Evolutionary conservation across 495 filamentous ascomycete genomes (phyloP), one percentile per base, ranked within the genome.

Genomic region (Hypoxylon lienhwacheense): DNA sequence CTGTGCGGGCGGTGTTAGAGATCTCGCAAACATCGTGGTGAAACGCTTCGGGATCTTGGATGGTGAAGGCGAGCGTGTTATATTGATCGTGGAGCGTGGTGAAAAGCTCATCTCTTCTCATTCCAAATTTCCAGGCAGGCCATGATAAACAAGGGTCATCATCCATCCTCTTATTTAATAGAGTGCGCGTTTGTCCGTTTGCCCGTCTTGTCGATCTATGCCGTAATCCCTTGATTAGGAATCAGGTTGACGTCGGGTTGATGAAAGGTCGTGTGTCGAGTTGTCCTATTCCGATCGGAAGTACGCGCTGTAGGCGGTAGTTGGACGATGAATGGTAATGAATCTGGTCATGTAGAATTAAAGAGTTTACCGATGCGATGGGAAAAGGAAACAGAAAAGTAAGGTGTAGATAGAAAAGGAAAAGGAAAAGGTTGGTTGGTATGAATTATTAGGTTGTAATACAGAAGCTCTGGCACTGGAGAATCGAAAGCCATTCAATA

Each of bases 111-210:
- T 62, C 59, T 33, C 65, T 66, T 59, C 64, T 68, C 65, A 68
- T 61, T 4, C 63, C 63, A 66, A 78, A 78, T 44, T 77, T 77
- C 76, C 76, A 78, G 35, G 70, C 65, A 16, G 75, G 76, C 76
- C 76, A 78, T 43, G 59, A 69, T 60, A 61, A 72, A 53, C 66
- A 65, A 10, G 69, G 65, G 41, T 76, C 73, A 43, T 76, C 73
- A 57, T 78, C 73, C 76, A 78, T 77, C 49, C 63, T 73, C 61
- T 53, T n/a, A n/a, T n/a, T n/a, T n/a, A 56, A 40, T 8, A 11
- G 45, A 44, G 10, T 8, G 24, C 25, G 47, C 11, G 33, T 35
- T 46, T n/a, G n/a, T n/a, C n/a, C n/a, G n/a, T n/a, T n/a, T n/a
- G n/a, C n/a, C n/a, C n/a, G 40, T 42, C n/a, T 21, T 16, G 31